Evolutionary conservation across 306 rosid genomes (phyloP), one percentile per base, ranked within the genome.

Genomic region (Pterocarpus macrocarpus): DNA sequence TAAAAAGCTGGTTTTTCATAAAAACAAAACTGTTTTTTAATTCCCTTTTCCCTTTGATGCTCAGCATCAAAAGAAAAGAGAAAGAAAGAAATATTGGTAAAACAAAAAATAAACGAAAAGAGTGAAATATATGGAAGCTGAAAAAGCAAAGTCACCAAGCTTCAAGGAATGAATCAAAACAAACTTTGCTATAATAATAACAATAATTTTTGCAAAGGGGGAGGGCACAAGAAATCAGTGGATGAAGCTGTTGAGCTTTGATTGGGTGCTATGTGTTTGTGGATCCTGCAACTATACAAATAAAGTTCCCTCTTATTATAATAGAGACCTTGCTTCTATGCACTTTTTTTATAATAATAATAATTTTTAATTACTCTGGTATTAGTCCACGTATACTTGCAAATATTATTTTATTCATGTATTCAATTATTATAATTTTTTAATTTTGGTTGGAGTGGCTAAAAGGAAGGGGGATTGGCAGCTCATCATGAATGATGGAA

Each of bases 191-290:
- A 78, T 78, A 16, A 13, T 50, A 13, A 50, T 85, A 71, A 68
- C 30, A 73, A 55, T 55, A 17, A 17, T 10, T 81, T 56, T 83
- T 69, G 56, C 33, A 69, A 73, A 57, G 72, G 59, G 22, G 73
- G 49, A 82, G 70, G 59, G 41, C 65, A 62, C 44, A 43, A 10
- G 63, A 77, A 83, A 83, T 81, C 59, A 69, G 79, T 69, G 82
- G 15, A 71, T 83, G 89, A 75, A 85, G 89, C 79, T 92, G 95
- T 86, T 83, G 84, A 62, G 85, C 75, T 81, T 76, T 90, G 94
- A 90, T 92, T 89, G 95, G 95, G 63, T 80, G 78, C 41, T 72
- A 82, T 84, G 87, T 76, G 88, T 80, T 52, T 85, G 82, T 89
- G 88, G 90, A 90, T 85, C 74, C 91, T 89, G 85, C 86, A 80